Evolutionary conservation across 225 moss, liverwort and hornwort species (phyloP), one percentile per base, ranked within the genome.

Genomic region (Marchantia paleacea): DNA sequence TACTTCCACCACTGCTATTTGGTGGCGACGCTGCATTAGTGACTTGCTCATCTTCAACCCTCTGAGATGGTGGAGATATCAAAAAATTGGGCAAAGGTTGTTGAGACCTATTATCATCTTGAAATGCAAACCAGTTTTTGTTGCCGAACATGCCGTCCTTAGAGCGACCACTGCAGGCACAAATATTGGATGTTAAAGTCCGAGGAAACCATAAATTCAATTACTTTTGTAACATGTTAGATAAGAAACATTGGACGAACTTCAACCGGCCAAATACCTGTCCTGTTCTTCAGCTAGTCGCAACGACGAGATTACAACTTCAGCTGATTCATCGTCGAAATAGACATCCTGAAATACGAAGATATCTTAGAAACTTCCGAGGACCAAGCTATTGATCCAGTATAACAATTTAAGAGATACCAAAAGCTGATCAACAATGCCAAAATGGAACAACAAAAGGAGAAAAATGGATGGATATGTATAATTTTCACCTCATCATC

Each of bases 311-410:
- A 99, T 99, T 47, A 99, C 95, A 49, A 99, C 99, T 88, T 99
- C 96, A 16, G 96, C 92, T 73, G 95, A 92, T 74, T 99, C 95
- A 60, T 99, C 97, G 80, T 99, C 99, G 75, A 95, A 99, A 84
- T 93, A 95, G 52, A 92, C 91, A 83, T 99, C 99, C 99, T 99
- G 91, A 31, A 65, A 47, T 30, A 65, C 2, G 28, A 28, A 10
- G 7, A 25, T 29, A 25, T 54, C 16, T 13, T 70, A 22, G 28
- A 51, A n/a, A 52, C 72, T 47, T 70, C 18, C 26, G 26, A 28
- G 15, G 54, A 31, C 28, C 16, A 26, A 55, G 55, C 54, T 15
- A 75, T 5, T 15, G 26, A 28, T 8, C 12, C 10, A 47, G 15
- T 2, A 70, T 13, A 4, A 75, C 18, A 25, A 47, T 70, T 58